Percentiles rank a stretch among this genome's conserved stretches.
Evolutionary conservation across 345 rosid genomes (phyloP).

Genomic region (Ceriops zippeliana): DNA sequence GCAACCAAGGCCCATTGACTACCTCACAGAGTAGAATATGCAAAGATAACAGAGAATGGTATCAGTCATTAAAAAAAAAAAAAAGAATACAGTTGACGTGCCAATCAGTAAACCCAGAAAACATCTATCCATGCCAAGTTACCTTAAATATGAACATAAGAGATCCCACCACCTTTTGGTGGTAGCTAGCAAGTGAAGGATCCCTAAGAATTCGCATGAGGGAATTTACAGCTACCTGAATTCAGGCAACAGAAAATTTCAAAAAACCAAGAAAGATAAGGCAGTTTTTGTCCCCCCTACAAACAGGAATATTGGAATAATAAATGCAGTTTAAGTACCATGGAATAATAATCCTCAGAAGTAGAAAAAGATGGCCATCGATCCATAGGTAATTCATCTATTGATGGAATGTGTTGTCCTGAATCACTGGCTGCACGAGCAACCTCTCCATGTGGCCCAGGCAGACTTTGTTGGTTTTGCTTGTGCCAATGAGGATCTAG

Average conservation of each 20-base stretch:
- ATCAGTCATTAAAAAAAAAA: background rate
- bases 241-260: slow-evolving; percentile 14
- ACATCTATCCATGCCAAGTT: slow-evolving; percentile 9
- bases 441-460: slow-evolving; percentile 89
- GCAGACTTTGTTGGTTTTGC: slow-evolving; percentile 71
- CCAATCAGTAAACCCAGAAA: slow-evolving; percentile 3
- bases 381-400: slow-evolving; percentile 89
- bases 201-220: slow-evolving; percentile 97
- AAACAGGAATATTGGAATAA: background rate
- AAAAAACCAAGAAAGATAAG: slow-evolving; percentile 20
- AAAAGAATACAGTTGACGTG: background rate
- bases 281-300: too few relatives aligned
- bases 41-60: slow-evolving; percentile 7
- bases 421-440: slow-evolving; percentile 86
- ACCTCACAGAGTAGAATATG: slow-evolving; percentile 45
- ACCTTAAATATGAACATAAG: slow-evolving; percentile 98
- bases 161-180: slow-evolving; percentile 96
- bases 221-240: slow-evolving; percentile 95
- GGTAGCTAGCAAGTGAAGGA: slow-evolving; percentile 92
- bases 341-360: slow-evolving; percentile 92
- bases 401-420: slow-evolving; percentile 78
- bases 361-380: slow-evolving; percentile 92
- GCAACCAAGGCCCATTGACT: slow-evolving; percentile 98
- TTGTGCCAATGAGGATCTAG: slow-evolving; percentile 94
- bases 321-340: slow-evolving; percentile 45